Base-by-base conservation (phyloP, 2,329 filamentous ascomycete species). In the Diaporthe eres region DNA sequence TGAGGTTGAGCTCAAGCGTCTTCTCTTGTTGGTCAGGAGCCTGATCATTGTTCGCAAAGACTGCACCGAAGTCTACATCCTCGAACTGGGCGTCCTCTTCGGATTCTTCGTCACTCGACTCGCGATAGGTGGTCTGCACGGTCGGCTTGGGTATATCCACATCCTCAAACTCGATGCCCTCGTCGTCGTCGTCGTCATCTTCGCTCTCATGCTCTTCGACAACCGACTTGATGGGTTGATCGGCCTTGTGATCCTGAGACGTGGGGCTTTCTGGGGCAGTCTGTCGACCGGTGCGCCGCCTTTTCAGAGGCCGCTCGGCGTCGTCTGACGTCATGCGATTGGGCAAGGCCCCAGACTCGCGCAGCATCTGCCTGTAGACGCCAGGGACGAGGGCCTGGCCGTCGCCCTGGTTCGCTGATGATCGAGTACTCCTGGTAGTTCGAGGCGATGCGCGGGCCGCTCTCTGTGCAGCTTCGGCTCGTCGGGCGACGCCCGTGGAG, bases 1-100 rank as follows among this genome's bases (percentile, higher is more conserved):
- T 87, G 1, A 92, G 82, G 77, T 92, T 89, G 61, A 92, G 86
- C 75, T 88, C 87, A 4, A 92, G 80, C 13, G 85, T 85, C 57
- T 82, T 85, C 57, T 82, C 81, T 6, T 83, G 79, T 31, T 80
- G 77, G 37, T 83, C 80, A 2, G 79, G 65, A 3, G 77, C 72
- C 0, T 80, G 65, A 10, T 74, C 79, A 47, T 42, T 68, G 10
- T 78, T 63, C 71, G 78, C 28, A 58, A 78, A 60, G 76, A 67
- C 79, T 75, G 8, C 82, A 4, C 82, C 81, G 63, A 90, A 85
- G 53, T 87, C 84, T 22, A 90, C 83, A 61, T 90, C 86, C 72
- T 90, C 87, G 74, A 91, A 88, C 8, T 84, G 78, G 8, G 87
- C 77, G 9, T 85, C 84, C 4, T 85, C 85, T 1, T 87, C 84